phyloP scores from a whole-genome alignment of 2,329 filamentous ascomycete species.

The Pseudopyrenochaeta lycopersici region DNA sequence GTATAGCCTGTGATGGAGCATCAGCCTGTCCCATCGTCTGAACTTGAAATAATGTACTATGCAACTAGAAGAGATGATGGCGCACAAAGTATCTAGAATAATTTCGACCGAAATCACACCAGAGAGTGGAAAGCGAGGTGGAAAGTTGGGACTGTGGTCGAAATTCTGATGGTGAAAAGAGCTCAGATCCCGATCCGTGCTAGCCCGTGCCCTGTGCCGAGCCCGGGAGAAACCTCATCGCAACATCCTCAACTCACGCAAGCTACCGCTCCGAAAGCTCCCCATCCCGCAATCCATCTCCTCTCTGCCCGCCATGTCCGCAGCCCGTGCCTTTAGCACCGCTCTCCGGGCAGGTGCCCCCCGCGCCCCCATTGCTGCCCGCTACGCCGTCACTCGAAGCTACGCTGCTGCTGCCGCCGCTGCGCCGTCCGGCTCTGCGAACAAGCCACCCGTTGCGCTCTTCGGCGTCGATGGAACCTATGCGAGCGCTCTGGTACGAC shows the following conservation, averaged over 20 bases:
- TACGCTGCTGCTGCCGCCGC: conserved; percentile 76
- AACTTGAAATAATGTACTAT: too few relatives aligned
- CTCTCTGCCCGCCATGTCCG: conserved; percentile 60
- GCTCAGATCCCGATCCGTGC: conserved; percentile 13
- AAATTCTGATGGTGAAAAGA: not conserved
- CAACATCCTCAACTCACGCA: conserved; percentile 27
- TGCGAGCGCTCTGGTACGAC: conserved; percentile 93
- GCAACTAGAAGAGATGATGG: too few relatives aligned
- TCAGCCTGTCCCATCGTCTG: too few relatives aligned
- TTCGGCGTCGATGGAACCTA: conserved; percentile 98
- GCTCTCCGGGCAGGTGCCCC: conserved; percentile 64
- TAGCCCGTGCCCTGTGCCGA: conserved; percentile 26
- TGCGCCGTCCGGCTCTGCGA: conserved; percentile 65
- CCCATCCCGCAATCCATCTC: conserved; percentile 47
- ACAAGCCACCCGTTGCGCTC: conserved; percentile 87
- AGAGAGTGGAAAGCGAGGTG: not conserved
- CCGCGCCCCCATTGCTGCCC: conserved; percentile 68
- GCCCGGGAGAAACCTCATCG: conserved; percentile 34
- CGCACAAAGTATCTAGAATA: too few relatives aligned
- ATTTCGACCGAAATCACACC: not conserved
- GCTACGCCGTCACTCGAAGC: conserved; percentile 72
- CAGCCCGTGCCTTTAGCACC: conserved; percentile 64
- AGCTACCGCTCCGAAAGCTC: conserved; percentile 30
- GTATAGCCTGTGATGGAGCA: too few relatives aligned
- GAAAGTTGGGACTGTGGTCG: not conserved